Percentiles rank a stretch among this genome's conserved stretches.
These are phyloP conservation scores for Aaosphaeria arxii DNA, from an alignment of 2,329 filamentous ascomycete species.

Conservation along the genomic window DNA sequence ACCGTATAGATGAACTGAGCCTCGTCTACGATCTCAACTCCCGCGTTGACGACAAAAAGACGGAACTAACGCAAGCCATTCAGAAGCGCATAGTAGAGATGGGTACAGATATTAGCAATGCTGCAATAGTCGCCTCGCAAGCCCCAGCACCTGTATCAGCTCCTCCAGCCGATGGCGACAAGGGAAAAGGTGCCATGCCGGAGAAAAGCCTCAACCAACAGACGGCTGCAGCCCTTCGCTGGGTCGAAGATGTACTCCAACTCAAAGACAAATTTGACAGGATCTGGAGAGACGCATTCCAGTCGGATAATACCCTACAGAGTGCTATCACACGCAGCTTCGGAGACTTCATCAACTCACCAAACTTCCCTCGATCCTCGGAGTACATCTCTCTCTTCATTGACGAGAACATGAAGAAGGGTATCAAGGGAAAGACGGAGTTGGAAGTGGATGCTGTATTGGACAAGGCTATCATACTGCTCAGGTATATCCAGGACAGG, in stretches of 20 bases:
- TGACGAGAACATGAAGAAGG: constrained; percentile 92
- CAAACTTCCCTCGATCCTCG: constrained; percentile 69
- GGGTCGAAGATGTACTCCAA: constrained; percentile 86
- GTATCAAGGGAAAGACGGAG: constrained; percentile 90
- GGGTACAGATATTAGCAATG: constrained; percentile 78
- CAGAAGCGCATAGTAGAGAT: constrained; percentile 74
- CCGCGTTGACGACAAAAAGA: constrained; percentile 73
- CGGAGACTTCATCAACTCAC: constrained; percentile 82
- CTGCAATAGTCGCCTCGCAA: constrained; percentile 55
- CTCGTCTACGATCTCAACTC: constrained; percentile 77
- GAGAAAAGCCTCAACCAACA: constrained; percentile 66
- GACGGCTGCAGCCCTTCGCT: constrained; percentile 84
- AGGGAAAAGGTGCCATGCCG: constrained; percentile 40
- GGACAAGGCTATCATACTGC: constrained; percentile 83
- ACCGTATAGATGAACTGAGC: constrained; percentile 73
- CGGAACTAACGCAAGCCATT: constrained; percentile 66
- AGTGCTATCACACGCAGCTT: constrained; percentile 84
- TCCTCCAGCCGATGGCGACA: constrained; percentile 48
- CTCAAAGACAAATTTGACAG: constrained; percentile 88
- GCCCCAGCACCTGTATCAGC: constrained; percentile 45
- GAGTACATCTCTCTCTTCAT: constrained; percentile 97
- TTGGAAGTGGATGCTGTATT: constrained; percentile 78
- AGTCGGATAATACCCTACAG: constrained; percentile 72
- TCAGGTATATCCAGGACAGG: constrained; percentile 87
- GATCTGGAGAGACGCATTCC: constrained; percentile 72